A percentile compares a stretch with the other conserved stretches of the same genome.
Evolutionary conservation across 176 grass and related monocot species (phyloP).

Genomic region (Carex littledalei): DNA sequence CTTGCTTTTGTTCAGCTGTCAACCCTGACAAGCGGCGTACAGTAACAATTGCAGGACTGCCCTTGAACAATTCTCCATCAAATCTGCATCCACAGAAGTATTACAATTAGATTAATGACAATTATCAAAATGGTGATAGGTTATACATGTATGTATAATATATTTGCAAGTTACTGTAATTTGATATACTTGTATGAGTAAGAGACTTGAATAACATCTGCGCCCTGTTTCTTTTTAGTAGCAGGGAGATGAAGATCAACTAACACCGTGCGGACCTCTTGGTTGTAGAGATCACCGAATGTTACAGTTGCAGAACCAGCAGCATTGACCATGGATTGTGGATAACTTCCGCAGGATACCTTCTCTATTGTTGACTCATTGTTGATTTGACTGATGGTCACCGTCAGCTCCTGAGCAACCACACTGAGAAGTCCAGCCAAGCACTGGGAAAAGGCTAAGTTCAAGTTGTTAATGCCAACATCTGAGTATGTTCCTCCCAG

Average conservation of each 20-base stretch:
- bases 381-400: too few species aligned
- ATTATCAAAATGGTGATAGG: too few species aligned
- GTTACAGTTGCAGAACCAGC: too few species aligned
- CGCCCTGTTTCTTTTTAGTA: not conserved
- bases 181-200: not conserved
- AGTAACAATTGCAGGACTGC: not conserved
- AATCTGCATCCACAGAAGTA: not conserved
- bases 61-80: too few species aligned
- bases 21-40: not conserved
- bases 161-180: not conserved
- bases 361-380: constrained; percentile 4
- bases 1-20: too few species aligned
- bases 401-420: too few species aligned
- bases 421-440: too few species aligned
- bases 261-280: constrained; percentile 14
- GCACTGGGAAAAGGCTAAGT: not conserved
- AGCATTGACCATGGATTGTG: not conserved
- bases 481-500: constrained; percentile 26
- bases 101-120: too few species aligned
- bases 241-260: constrained; percentile 15
- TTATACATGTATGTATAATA: not conserved
- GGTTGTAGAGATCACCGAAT: constrained; percentile 24
- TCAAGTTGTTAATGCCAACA: constrained; percentile 22
- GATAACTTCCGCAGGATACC: constrained; percentile 21
- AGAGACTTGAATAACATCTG: not conserved